These are phyloP conservation scores for Neocucurbitaria cava DNA, from an alignment of 2,329 filamentous ascomycete species.

Conservation along the genomic window DNA sequence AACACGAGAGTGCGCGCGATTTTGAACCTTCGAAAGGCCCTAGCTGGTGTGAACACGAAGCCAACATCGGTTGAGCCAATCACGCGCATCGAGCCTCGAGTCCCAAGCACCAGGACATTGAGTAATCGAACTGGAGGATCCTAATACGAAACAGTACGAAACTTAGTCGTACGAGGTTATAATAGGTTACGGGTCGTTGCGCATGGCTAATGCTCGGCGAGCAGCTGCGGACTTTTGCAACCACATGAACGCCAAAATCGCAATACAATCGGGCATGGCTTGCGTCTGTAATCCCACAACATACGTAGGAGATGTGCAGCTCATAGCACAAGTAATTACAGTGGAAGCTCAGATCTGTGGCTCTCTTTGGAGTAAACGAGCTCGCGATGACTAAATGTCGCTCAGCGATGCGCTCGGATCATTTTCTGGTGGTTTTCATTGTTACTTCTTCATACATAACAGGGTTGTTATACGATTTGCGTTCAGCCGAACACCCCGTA, in stretches of 20 bases:
- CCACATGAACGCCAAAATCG: neutral
- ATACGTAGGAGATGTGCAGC: neutral
- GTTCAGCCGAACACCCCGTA: neutral
- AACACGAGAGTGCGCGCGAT: neutral
- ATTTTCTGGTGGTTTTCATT: neutral
- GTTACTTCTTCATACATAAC: no score
- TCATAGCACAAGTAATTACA: neutral
- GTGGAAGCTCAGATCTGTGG: neutral
- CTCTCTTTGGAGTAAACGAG: neutral
- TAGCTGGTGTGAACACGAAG: neutral
- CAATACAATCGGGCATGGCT: neutral
- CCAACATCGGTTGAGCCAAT: neutral
- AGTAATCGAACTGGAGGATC: neutral
- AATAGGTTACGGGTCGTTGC: neutral
- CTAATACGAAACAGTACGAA: neutral
- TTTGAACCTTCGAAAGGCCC: neutral
- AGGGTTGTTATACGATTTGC: neutral
- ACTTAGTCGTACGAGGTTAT: neutral
- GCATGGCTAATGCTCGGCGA: neutral
- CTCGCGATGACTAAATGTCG: neutral
- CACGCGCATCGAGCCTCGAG: neutral
- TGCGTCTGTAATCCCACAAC: neutral
- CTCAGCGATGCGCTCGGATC: neutral
- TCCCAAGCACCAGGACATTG: neutral
- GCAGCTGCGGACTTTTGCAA: neutral